These are phyloP conservation scores for Xerocomellus dryophilus DNA, from an alignment of 768 basidiomycete genomes.

Conservation along the genomic window DNA sequence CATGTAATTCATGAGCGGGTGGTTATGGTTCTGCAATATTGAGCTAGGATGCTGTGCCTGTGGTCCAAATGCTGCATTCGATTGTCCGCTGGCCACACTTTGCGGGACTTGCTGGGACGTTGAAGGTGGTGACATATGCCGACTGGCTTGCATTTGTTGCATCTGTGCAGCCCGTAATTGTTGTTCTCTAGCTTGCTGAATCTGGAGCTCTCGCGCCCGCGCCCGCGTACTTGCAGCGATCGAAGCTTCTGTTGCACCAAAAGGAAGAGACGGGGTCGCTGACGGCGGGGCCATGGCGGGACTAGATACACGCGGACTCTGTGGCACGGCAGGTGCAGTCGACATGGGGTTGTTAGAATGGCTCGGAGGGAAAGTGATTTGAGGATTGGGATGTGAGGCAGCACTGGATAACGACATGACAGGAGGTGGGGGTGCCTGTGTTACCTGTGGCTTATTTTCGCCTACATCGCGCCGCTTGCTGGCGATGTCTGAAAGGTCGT, in stretches of 20 bases:
- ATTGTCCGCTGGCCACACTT: conserved; percentile 11
- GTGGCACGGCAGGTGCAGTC: conserved; percentile 16
- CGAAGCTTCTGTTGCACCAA: conserved; percentile 34
- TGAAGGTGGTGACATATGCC: conserved; percentile 45
- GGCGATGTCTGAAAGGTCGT: conserved; percentile 44
- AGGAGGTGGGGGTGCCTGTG: conserved; percentile 38
- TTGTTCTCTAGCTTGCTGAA: conserved; percentile 35
- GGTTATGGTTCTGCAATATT: conserved; percentile 51
- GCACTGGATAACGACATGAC: conserved; percentile 15
- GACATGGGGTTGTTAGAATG: conserved; percentile 14
- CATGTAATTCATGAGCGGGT: conserved; percentile 61
- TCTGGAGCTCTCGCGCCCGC: conserved; percentile 36
- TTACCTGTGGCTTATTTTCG: conserved; percentile 48
- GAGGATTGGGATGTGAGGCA: conserved; percentile 23
- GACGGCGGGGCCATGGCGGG: conserved; percentile 32
- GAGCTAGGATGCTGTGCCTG: conserved; percentile 43
- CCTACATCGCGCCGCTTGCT: conserved; percentile 72
- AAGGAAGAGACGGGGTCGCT: conserved; percentile 29
- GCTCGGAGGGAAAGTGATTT: conserved; percentile 20
- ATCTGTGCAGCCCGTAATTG: conserved; percentile 34
- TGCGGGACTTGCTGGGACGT: conserved; percentile 23
- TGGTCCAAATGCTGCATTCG: conserved; percentile 28
- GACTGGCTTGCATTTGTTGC: conserved; percentile 33
- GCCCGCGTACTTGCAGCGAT: conserved; percentile 31
- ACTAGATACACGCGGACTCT: conserved; percentile 34